Percentiles rank a stretch among this genome's conserved stretches.
Conservation (phyloP, 371 early-diverging fungal species). For the Mortierella sp. region DNA sequence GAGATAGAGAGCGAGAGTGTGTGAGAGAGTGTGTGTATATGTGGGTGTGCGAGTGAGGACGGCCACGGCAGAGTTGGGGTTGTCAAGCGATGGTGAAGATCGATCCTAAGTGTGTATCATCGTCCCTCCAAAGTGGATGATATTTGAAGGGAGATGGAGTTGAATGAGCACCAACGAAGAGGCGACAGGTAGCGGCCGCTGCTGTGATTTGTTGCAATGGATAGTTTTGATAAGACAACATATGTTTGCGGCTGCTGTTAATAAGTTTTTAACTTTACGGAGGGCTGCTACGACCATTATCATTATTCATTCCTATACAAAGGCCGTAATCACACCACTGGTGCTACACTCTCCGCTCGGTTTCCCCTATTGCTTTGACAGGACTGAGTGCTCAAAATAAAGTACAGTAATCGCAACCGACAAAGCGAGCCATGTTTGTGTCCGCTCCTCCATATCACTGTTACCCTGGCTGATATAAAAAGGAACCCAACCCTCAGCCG, state of each 20-base stretch:
- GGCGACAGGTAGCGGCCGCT: slow-evolving; percentile 27
- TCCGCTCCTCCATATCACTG: slow-evolving; percentile 11
- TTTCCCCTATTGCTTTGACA: neutral
- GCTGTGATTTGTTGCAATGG: slow-evolving; percentile 31
- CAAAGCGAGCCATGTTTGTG: slow-evolving; percentile 7
- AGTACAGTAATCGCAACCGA: neutral
- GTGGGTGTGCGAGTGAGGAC: neutral
- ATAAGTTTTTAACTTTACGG: neutral
- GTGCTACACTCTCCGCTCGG: neutral
- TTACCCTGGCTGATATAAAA: slow-evolving; percentile 27
- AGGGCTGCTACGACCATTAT: slow-evolving; percentile 12
- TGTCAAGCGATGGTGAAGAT: neutral
- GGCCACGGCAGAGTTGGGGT: neutral
- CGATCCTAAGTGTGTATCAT: neutral
- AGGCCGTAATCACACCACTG: slow-evolving; percentile 24
- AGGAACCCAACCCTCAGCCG: slow-evolving; percentile 32
- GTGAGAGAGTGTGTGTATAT: neutral
- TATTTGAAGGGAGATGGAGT: neutral
- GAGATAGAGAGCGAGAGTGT: no score
- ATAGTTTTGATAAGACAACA: slow-evolving; percentile 14
- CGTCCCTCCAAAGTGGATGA: neutral
- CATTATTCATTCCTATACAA: slow-evolving; percentile 25
- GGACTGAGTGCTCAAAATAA: neutral
- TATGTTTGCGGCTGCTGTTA: slow-evolving; percentile 45
- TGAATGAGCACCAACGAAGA: slow-evolving; percentile 3